A percentile compares a stretch with the other conserved stretches of the same genome.
These are phyloP conservation scores for Acacia crassicarpa DNA, from an alignment of 306 rosid species.

Conservation along the genomic window DNA sequence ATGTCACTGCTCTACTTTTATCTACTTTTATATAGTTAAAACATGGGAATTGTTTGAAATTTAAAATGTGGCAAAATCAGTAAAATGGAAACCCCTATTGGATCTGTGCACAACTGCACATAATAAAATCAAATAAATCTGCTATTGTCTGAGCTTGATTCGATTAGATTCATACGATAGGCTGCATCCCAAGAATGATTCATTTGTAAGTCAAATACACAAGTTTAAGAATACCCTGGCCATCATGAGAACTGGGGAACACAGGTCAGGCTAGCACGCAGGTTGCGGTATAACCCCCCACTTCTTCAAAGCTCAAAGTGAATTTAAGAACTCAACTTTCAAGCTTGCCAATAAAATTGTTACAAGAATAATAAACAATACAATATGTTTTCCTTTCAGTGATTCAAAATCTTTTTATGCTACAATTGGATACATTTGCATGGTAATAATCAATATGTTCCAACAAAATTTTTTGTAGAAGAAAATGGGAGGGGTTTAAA, in stretches of 20 bases:
- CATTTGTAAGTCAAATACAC: not conserved
- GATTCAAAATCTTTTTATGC: not conserved
- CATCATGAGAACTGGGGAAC: too few species aligned
- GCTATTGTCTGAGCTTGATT: not conserved
- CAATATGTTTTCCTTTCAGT: not conserved
- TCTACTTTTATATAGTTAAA: too few species aligned
- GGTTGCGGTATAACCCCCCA: rapidly evolving
- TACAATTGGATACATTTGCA: not conserved
- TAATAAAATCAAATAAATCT: too few species aligned
- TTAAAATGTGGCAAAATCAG: too few species aligned
- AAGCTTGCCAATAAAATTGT: not conserved
- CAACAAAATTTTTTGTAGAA: not conserved
- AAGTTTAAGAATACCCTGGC: too few species aligned
- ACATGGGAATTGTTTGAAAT: too few species aligned
- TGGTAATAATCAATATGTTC: not conserved
- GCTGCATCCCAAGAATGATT: not conserved
- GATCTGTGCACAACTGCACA: too few species aligned
- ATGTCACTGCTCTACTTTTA: too few species aligned
- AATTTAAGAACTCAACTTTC: not conserved
- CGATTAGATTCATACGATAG: not conserved
- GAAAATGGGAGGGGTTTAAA: not conserved
- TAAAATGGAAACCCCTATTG: too few species aligned
- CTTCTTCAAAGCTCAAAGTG: not conserved
- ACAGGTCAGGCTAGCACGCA: too few species aligned
- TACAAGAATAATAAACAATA: not conserved